Evolutionary conservation across 208 protist genomes (phyloP).

Genomic region (Trypanosoma congolense): DNA sequence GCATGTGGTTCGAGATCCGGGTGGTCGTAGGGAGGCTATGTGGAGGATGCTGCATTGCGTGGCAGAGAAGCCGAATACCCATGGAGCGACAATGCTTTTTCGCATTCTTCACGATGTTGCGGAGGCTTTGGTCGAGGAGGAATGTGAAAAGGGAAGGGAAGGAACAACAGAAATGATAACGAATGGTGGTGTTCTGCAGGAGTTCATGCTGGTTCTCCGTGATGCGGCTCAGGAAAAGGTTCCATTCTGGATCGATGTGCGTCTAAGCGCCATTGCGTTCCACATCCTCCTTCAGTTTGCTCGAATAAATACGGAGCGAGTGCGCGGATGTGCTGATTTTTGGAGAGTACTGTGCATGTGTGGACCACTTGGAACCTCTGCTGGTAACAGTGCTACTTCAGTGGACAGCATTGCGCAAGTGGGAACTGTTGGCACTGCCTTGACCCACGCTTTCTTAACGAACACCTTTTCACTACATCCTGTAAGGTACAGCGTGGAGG

Average conservation of each 20-base stretch:
- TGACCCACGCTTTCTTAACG: slow-evolving; percentile 28
- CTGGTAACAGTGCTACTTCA: slow-evolving; percentile 35
- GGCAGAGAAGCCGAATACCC: slow-evolving; percentile 26
- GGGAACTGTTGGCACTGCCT: slow-evolving; percentile 43
- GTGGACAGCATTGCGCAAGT: slow-evolving; percentile 42
- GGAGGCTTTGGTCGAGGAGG: slow-evolving; percentile 23
- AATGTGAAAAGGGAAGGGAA: slow-evolving; percentile 21
- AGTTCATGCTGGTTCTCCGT: slow-evolving; percentile 34
- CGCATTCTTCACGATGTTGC: slow-evolving; percentile 52
- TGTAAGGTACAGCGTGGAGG: not conserved
- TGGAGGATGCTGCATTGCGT: slow-evolving; percentile 16
- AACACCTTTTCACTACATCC: slow-evolving; percentile 25
- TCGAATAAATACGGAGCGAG: slow-evolving; percentile 29
- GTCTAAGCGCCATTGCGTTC: slow-evolving; percentile 64
- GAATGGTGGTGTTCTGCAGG: slow-evolving; percentile 26
- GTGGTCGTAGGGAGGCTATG: slow-evolving; percentile 43
- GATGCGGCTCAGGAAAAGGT: slow-evolving; percentile 73
- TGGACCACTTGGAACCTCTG: slow-evolving; percentile 65
- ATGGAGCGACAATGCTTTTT: slow-evolving; percentile 47
- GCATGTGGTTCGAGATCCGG: slow-evolving; percentile 19
- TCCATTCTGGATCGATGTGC: slow-evolving; percentile 82
- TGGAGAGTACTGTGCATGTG: slow-evolving; percentile 71
- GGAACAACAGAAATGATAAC: slow-evolving; percentile 20
- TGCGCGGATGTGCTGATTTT: slow-evolving; percentile 25
- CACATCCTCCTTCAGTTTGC: slow-evolving; percentile 55